Conservation (phyloP, 805 yeast species). For the Debaryomyces prosopidis region DNA sequence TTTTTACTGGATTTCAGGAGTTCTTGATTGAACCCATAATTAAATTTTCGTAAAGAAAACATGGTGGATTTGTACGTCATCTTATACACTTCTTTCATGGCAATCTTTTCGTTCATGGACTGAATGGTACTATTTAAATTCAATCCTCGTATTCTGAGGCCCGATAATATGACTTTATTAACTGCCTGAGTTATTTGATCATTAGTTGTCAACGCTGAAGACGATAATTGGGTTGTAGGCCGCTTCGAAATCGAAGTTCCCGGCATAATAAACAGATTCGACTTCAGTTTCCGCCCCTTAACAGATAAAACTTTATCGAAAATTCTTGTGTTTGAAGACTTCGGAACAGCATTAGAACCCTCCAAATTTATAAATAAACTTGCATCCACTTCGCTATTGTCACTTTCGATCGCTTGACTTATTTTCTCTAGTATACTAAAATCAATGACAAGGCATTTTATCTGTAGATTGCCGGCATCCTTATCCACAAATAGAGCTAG, state of each 20-base stretch:
- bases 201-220: constrained; percentile 18
- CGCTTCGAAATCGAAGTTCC: constrained; percentile 6
- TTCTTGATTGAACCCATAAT: constrained; percentile 24
- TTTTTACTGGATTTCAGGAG: constrained; percentile 3
- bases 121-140: constrained; percentile 17
- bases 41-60: constrained; percentile 40
- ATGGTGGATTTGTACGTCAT: constrained; percentile 40
- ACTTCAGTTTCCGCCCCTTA: constrained; percentile 16
- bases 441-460: constrained; percentile 19
- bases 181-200: constrained; percentile 36
- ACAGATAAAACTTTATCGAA: constrained; percentile 38
- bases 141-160: constrained; percentile 42
- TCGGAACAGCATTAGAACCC: neutral
- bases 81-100: constrained; percentile 40
- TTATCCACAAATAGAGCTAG: constrained; percentile 25
- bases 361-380: neutral
- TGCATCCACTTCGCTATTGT: neutral
- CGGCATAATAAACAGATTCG: constrained; percentile 14
- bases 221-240: constrained; percentile 11
- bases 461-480: constrained; percentile 1
- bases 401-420: neutral
- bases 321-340: constrained; percentile 19
- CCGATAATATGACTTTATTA: constrained; percentile 38
- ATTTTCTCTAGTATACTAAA: constrained; percentile 16
- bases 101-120: constrained; percentile 31